These are phyloP conservation scores for Marasmius tenuissimus DNA, from an alignment of 1,284 basidiomycete species.

Conservation along the genomic window DNA sequence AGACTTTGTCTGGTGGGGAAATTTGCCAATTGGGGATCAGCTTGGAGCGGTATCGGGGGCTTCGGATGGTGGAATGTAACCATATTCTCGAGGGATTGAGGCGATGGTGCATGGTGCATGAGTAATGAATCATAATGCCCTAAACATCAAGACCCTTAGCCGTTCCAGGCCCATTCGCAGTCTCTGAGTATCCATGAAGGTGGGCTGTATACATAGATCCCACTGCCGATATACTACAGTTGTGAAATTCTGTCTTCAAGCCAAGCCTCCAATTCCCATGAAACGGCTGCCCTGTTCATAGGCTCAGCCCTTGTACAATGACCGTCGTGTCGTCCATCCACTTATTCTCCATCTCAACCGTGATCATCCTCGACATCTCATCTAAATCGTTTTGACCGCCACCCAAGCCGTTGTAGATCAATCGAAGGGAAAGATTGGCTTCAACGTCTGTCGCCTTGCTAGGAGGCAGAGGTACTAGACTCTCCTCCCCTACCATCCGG, in stretches of 20 bases:
- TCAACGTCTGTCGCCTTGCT: constrained; percentile 11
- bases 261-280: not conserved
- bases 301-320: constrained; percentile 6
- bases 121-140: no score
- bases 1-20: no score
- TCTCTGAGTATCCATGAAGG: not conserved
- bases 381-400: constrained; percentile 9
- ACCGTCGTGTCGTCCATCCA: constrained; percentile 20
- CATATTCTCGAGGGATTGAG: no score
- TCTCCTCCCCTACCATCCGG: not conserved
- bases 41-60: no score
- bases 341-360: constrained; percentile 13
- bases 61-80: no score
- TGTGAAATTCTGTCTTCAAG: not conserved
- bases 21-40: no score
- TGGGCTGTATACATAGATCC: not conserved
- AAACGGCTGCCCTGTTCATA: not conserved
- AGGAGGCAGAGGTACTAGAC: not conserved
- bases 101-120: no score
- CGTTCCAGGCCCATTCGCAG: not conserved
- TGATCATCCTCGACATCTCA: constrained; percentile 10
- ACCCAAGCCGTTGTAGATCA: constrained; percentile 21
- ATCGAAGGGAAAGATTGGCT: constrained; percentile 17
- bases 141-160: not conserved
- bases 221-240: no score